Evolutionary conservation across 805 yeast genomes (phyloP).

Genomic region (Wickerhamiella australiensis): DNA sequence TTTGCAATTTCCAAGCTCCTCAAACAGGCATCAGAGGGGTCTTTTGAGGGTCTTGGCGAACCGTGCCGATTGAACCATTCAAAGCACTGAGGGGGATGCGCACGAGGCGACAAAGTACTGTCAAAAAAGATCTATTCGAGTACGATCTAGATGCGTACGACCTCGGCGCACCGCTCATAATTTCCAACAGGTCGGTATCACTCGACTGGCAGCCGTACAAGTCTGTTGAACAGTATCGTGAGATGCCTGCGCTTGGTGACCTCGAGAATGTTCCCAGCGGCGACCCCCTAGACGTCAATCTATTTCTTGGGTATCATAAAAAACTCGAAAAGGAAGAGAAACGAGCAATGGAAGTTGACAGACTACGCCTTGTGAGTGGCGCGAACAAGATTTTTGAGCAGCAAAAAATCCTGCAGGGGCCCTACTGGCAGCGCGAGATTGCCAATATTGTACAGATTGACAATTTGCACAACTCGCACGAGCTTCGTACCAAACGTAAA

Average conservation of each 20-base stretch:
- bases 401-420: slow-evolving; percentile 34
- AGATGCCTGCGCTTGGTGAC: background rate
- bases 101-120: slow-evolving; percentile 2
- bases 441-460: slow-evolving; percentile 40
- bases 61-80: no score
- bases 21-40: no score
- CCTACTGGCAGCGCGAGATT: slow-evolving; percentile 40
- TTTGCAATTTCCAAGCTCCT: background rate
- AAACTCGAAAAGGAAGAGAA: slow-evolving; percentile 55
- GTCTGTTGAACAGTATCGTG: background rate
- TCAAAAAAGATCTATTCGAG: slow-evolving; percentile 15
- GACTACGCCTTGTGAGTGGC: slow-evolving; percentile 41
- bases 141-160: slow-evolving; percentile 17
- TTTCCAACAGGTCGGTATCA: background rate
- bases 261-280: background rate
- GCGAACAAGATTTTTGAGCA: slow-evolving; percentile 38
- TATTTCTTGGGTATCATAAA: slow-evolving; percentile 39
- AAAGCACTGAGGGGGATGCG: slow-evolving; percentile 2
- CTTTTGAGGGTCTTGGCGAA: background rate
- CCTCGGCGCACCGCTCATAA: slow-evolving; percentile 13
- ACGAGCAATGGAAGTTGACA: slow-evolving; percentile 44
- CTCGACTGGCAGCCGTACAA: slow-evolving; percentile 3
- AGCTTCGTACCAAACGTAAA: slow-evolving; percentile 39
- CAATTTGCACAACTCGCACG: slow-evolving; percentile 38
- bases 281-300: slow-evolving; percentile 37